Percentiles rank a stretch among this genome's conserved stretches.
phyloP scores from a whole-genome alignment of 208 protist genomes.

The Jaenimonas drosophilae region DNA sequence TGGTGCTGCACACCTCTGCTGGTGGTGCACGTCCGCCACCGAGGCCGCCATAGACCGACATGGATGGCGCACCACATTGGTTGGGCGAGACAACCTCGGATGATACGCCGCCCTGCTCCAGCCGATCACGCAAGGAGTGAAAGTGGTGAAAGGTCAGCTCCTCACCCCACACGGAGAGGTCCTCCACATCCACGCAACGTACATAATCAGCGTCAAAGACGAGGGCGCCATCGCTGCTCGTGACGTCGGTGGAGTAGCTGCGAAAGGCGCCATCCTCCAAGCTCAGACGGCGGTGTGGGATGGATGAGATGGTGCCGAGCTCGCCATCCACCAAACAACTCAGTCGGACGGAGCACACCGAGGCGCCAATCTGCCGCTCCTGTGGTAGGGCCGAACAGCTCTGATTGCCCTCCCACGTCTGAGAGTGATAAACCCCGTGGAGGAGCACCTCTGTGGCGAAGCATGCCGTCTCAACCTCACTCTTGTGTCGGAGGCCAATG shows the following conservation, averaged over 20 bases:
- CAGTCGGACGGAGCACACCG: conserved; percentile 52
- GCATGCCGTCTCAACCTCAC: conserved; percentile 62
- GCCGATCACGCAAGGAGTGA: no score
- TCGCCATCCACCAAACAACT: conserved; percentile 76
- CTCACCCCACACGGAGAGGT: conserved; percentile 59
- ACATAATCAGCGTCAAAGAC: conserved; percentile 72
- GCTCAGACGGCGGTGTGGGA: conserved; percentile 45
- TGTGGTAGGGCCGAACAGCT: conserved; percentile 25
- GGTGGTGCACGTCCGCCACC: no score
- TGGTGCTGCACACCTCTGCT: no score
- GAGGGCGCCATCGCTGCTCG: conserved; percentile 68
- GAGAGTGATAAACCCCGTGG: conserved; percentile 71
- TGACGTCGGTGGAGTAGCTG: conserved; percentile 57
- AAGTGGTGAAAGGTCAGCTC: conserved; percentile 70
- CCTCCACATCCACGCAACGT: conserved; percentile 41
- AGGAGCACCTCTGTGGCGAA: conserved; percentile 64
- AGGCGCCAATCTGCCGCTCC: conserved; percentile 51
- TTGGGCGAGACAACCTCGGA: neutral
- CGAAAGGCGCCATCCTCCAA: conserved; percentile 64
- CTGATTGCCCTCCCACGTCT: conserved; percentile 15
- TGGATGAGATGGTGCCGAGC: conserved; percentile 56
- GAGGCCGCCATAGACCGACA: no score
- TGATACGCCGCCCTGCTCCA: no score
- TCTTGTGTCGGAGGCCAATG: conserved; percentile 65
- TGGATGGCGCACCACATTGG: neutral